Base-by-base conservation (phyloP, 2,329 filamentous ascomycete genomes). In the Didymella arachidicola region DNA sequence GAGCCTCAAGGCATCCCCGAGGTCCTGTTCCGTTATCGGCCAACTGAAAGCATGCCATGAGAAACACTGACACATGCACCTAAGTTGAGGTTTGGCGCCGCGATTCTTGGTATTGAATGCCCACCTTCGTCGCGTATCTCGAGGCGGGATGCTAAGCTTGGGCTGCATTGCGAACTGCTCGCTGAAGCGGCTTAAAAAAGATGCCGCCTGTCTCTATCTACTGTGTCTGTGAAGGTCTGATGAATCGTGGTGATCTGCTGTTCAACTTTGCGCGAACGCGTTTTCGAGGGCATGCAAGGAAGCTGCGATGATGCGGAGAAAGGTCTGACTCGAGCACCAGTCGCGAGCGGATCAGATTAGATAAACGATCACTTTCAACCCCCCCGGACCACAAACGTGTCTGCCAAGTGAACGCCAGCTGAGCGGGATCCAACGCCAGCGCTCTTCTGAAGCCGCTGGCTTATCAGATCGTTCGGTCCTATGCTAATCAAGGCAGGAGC, bases 341-440 rank as follows among this genome's bases (percentile, higher is more conserved):
- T 16, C 36, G 27, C 36, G n/a, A 12, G n/a, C 39, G 30, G 54
- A 53, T 48, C 43, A 42, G 55, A 58, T 58, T 29, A 53, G 55
- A 53, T 58, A 44, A 29, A 7, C 38, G 45, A 49, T 8, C 41
- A 46, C n/a, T 12, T 22, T 22, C 11, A 34, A 34, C 36, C 45
- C 54, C 7, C 26, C 47, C 32, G 19, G 55, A 19, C 19, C 34
- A 10, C 19, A 11, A 36, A 48, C 19, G 44, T 48, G 43, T 30
- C 55, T 58, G 55, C 48, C 48, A 53, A 58, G 53, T 30, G 30
- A 19, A 42, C 53, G 27, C 54, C 54, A 52, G 30, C 47, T 39
- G 30, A 32, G 45, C 32, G 25, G 26, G 41, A 41, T 51, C 53
- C 47, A 51, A 38, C 32, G 47, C 53, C 41, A 46, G 42, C 34